Base-by-base conservation (phyloP, 129 eudicot species). In the Chrysanthemum seticuspe region DNA sequence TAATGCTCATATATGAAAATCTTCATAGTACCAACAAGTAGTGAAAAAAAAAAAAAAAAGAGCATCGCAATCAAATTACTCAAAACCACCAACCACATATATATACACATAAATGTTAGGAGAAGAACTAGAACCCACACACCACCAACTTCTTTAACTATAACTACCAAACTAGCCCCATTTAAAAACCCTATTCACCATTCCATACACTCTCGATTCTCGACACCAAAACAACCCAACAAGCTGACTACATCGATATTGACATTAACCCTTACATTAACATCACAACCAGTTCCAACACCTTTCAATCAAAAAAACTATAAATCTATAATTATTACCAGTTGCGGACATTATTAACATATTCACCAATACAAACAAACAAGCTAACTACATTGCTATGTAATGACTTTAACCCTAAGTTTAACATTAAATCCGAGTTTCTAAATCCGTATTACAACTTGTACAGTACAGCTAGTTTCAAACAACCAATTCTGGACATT, bases 31-130 rank as follows among this genome's bases (percentile, higher is more conserved):
- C 70, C 51, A 23, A 23, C 1, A 23, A 23, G 25, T 23, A 23
- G 25, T 1, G 1, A 23, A 23, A 23, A 23, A 23, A 23, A 23
- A 23, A 23, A 23, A 23, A 23, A 23, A 23, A 23, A 1, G 21
- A 19, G 21, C 21, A 23, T 23, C 25, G 25, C 25, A 23, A 1
- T 23, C 61, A 49, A 71, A 72, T 56, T 64, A 66, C 72, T 56
- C 62, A 10, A 65, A 65, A 45, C 60, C 68, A 72, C 82, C 77
- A 71, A 78, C 78, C 62, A 64, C 77, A 23, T 27, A 27, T 31
- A 71, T 62, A 78, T 65, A 49, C 29, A 18, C 68, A 65, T 56
- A 65, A 72, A 62, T 71, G 67, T 19, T 63, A 47, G 44, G 66
- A 62, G 12, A 29, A 69, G 52, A 60, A 70, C 48, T 29, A 71